A percentile compares a stretch with the other conserved stretches of the same genome.
phyloP scores from a whole-genome alignment of 1,284 basidiomycete genomes.

The Puccinia horiana region DNA sequence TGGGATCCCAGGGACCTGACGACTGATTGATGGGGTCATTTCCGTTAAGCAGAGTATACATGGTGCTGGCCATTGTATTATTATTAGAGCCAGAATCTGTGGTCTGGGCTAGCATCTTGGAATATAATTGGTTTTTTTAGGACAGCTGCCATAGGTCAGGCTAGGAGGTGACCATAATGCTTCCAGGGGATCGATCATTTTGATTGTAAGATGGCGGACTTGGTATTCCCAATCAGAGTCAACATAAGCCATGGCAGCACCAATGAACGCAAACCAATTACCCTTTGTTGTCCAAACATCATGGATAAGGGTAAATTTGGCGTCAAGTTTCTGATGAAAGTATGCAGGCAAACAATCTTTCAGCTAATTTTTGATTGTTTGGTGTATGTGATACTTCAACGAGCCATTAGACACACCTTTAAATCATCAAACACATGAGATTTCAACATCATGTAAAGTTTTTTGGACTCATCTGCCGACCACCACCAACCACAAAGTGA shows the following conservation, averaged over 20 bases:
- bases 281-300: slow-evolving; percentile 8
- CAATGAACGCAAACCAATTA: neutral
- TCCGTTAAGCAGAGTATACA: neutral
- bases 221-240: neutral
- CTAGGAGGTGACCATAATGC: neutral
- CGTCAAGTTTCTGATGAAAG: neutral
- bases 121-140: neutral
- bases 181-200: slow-evolving; percentile 19
- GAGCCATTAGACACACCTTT: neutral
- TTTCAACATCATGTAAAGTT: neutral
- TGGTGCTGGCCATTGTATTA: neutral
- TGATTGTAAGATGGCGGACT: neutral
- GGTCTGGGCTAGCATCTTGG: neutral
- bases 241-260: neutral
- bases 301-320: neutral
- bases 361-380: too few species aligned
- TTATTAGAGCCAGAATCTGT: neutral
- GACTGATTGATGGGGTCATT: neutral
- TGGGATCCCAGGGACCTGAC: neutral
- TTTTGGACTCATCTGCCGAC: slow-evolving; percentile 4
- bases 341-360: neutral
- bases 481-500: neutral
- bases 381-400: too few species aligned
- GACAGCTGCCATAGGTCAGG: neutral
- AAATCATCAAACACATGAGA: neutral